Evolutionary conservation across 2,329 filamentous ascomycete species (phyloP), one percentile per base, ranked within the genome.

Genomic region (Penicillium sp.): DNA sequence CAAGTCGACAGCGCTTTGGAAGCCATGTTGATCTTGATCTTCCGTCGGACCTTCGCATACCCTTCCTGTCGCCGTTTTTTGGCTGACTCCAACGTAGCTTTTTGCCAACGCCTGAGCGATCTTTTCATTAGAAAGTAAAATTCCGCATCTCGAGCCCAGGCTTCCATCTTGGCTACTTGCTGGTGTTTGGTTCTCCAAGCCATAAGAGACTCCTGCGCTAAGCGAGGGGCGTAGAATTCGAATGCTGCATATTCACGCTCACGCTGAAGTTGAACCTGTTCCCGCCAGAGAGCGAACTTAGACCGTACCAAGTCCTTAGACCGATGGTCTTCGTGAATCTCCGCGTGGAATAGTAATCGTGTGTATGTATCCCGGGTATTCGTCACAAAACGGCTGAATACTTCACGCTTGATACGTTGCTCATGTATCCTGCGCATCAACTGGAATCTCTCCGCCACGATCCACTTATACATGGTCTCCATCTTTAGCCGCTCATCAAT

Each of bases 391-490:
- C 54, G 62, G 24, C 65, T 58, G 22, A 76, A 66, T 6, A 64
- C 61, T 22, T 68, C 64, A 6, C 62, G 61, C 31, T 70, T 68
- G 35, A 70, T 62, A 10, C 67, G 65, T 49, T 69, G 64, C n/a
- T 71, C 66, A 29, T 58, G 62, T 38, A 72, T 64, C 38, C 68
- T 62, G 45, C 63, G 63, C 61, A 71, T 64, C 23, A 74, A 62
- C 16, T 62, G 60, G 38, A 59, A 69, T 50, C 74, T 63, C 44
- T 72, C 74, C 27, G 76, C 73, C 24, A 84, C 58, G n/a, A 78
- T 72, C 81, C 80, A 84, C 62, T 74, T 80, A 62, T 82, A 82
- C 50, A 85, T 68, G 6, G 70, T 65, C 57, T 84, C 75, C 24
- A 77, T 65, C 34, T 78, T 67, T 32, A 82, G 54, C 3, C 81